Percentiles rank a stretch among this genome's conserved stretches.
Evolutionary conservation across 148 eudicot genomes (phyloP).

Genomic region (Arbutus unedo): DNA sequence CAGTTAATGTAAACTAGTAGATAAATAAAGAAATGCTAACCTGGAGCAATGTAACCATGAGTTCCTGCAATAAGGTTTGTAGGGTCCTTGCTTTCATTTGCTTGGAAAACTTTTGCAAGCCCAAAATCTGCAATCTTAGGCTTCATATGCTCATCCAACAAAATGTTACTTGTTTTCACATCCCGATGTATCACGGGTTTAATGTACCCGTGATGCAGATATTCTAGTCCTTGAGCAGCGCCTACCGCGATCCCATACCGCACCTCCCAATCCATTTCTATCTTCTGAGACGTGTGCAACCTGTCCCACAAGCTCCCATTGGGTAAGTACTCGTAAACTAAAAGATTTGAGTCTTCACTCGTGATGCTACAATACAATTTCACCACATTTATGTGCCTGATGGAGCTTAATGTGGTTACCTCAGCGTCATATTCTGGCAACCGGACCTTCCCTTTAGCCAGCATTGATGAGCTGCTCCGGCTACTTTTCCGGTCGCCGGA

Average conservation of each 20-base stretch:
- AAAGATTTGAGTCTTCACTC: constrained; percentile 35
- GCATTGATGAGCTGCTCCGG: constrained; percentile 25
- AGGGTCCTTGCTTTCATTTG: constrained; percentile 17
- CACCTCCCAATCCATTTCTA: constrained; percentile 33
- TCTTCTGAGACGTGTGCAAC: constrained; percentile 28
- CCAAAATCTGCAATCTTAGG: constrained; percentile 47
- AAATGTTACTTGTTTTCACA: constrained; percentile 40
- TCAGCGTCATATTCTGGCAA: constrained; percentile 37
- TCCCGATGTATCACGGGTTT: constrained; percentile 39
- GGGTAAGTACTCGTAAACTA: constrained; percentile 38
- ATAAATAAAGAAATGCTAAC: constrained; percentile 15
- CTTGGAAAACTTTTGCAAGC: constrained; percentile 33
- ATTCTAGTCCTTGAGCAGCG: constrained; percentile 37
- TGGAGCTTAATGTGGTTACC: constrained; percentile 36
- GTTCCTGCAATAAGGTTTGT: constrained; percentile 34
- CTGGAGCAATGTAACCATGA: constrained; percentile 43
- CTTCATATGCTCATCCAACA: constrained; percentile 41
- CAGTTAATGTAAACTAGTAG: too few species aligned
- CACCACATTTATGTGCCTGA: constrained; percentile 44
- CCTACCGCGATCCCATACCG: constrained; percentile 38
- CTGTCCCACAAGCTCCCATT: constrained; percentile 47
- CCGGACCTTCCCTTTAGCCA: constrained; percentile 22
- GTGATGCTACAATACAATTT: constrained; percentile 40
- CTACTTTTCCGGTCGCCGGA: constrained; percentile 19
- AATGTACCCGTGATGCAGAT: constrained; percentile 37